Percentiles rank a stretch among this genome's conserved stretches.
Evolutionary conservation across 1,139 yeast species (phyloP).

Genomic region (Protomyces gravidus): DNA sequence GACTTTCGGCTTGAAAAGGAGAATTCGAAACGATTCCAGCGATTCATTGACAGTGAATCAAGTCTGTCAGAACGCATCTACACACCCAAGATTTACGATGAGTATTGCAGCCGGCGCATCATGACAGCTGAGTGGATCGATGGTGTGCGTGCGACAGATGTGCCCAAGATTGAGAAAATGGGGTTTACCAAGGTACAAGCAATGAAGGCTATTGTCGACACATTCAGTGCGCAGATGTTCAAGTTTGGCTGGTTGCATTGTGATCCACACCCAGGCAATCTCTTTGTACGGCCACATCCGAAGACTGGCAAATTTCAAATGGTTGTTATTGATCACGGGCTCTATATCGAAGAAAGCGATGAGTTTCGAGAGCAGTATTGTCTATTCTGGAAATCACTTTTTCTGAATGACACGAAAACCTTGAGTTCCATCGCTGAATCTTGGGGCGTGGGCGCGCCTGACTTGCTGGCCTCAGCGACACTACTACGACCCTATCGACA

Average conservation of each 20-base stretch:
- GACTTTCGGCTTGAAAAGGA: slow-evolving; percentile 55
- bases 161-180: slow-evolving; percentile 44
- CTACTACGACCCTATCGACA: slow-evolving; percentile 49
- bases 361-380: slow-evolving; percentile 56
- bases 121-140: slow-evolving; percentile 73
- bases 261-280: slow-evolving; percentile 81
- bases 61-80: slow-evolving; percentile 44
- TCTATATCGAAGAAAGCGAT: slow-evolving; percentile 55
- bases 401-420: slow-evolving; percentile 51
- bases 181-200: slow-evolving; percentile 48
- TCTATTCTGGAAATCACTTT: slow-evolving; percentile 59
- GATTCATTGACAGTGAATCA: slow-evolving; percentile 42
- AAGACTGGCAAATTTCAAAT: slow-evolving; percentile 45
- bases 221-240: slow-evolving; percentile 66
- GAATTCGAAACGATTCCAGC: slow-evolving; percentile 47
- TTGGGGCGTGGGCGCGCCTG: slow-evolving; percentile 74
- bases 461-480: slow-evolving; percentile 58
- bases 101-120: slow-evolving; percentile 50
- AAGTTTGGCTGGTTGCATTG: slow-evolving; percentile 73
- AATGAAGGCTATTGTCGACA: slow-evolving; percentile 52
- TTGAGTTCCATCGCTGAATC: slow-evolving; percentile 49
- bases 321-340: slow-evolving; percentile 71
- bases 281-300: slow-evolving; percentile 50
- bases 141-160: slow-evolving; percentile 55
- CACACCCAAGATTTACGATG: slow-evolving; percentile 53